Percentiles rank a stretch among this genome's conserved stretches.
phyloP scores from a whole-genome alignment of 2,329 filamentous ascomycete genomes.

The Akanthomyces muscarius region DNA sequence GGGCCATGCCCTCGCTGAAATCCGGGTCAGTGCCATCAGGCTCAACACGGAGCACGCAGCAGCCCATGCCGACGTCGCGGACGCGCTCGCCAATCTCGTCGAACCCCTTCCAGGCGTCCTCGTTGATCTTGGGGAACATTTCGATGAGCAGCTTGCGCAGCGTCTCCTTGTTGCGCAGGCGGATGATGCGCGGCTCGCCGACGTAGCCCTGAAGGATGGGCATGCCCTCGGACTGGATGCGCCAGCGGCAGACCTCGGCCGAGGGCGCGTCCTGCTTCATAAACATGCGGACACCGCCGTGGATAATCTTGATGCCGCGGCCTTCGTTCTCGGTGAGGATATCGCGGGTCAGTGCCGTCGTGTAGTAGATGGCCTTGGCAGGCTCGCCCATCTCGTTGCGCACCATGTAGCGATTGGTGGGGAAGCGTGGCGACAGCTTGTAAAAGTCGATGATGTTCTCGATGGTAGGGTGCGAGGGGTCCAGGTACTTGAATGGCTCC shows the following conservation, averaged over 20 bases:
- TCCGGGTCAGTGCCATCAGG: conserved; percentile 60
- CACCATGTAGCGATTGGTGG: conserved; percentile 89
- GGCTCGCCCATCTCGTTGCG: conserved; percentile 86
- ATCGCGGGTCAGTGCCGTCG: conserved; percentile 75
- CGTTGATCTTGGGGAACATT: conserved; percentile 90
- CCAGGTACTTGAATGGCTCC: conserved; percentile 91
- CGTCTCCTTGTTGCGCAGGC: conserved; percentile 72
- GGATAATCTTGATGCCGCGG: conserved; percentile 89
- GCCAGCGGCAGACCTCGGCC: conserved; percentile 83
- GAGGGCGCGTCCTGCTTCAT: conserved; percentile 94
- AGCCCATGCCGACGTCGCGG: conserved; percentile 78
- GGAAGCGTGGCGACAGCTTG: conserved; percentile 77
- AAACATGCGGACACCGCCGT: conserved; percentile 97
- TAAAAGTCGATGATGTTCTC: conserved; percentile 79
- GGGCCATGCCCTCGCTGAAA: conserved; percentile 73
- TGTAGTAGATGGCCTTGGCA: conserved; percentile 96
- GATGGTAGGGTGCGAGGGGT: conserved; percentile 70
- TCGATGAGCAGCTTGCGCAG: conserved; percentile 80
- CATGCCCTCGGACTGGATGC: conserved; percentile 92
- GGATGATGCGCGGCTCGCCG: conserved; percentile 69
- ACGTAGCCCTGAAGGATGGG: conserved; percentile 89
- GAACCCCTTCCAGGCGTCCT: conserved; percentile 68
- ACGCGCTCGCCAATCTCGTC: conserved; percentile 86
- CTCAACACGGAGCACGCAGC: conserved; percentile 83
- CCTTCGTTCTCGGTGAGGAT: conserved; percentile 86